Base-by-base conservation (phyloP, 2,329 filamentous ascomycete genomes). In the Neofusicoccum parvum region DNA sequence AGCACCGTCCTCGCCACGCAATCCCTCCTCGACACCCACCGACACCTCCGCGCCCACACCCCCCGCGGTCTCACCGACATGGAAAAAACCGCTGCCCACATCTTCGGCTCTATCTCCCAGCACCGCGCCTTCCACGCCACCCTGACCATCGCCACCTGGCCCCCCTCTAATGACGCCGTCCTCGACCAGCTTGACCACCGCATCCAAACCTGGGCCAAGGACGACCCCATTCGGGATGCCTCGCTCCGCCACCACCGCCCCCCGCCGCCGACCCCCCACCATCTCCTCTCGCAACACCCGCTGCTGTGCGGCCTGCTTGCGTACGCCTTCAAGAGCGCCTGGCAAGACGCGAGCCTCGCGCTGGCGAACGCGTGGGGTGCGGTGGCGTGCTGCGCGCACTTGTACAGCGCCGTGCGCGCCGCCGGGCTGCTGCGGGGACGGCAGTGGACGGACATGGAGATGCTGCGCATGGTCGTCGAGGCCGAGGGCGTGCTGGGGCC, bases 371-470 rank as follows among this genome's bases (percentile, higher is more conserved):
- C 75, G 1, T 83, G 76, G 76, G 78, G 79, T 1, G 78, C 80
- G 0, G 72, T 82, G 11, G 67, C 75, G 11, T 78, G 73, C 51
- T 68, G 74, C 0, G 68, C 67, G 1, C 81, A 85, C 53, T 68
- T 84, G 0, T 83, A 83, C 71, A 79, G 81, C 56, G 80, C 80
- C 1, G 60, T 79, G 1, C 49, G 56, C 1, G 12, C 75, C 80
- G 60, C 70, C 20, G 20, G 71, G 2, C 60, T 77, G 1, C 27
- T 79, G 20, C 0, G 3, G 60, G 0, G 62, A 23, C 1, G 5
- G 14, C 20, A 20, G 3, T 83, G 81, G 81, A 54, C 62, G 1
- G 81, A 83, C 67, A 80, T 84, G 76, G 76, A 81, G 0, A 9
- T 79, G 5, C 45, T 74, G 0, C 62, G 72, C 0, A 20, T 20